A percentile compares a stretch with the other conserved stretches of the same genome.
Evolutionary conservation across 805 yeast genomes (phyloP).

Genomic region (Metschnikowia corniflorae): DNA sequence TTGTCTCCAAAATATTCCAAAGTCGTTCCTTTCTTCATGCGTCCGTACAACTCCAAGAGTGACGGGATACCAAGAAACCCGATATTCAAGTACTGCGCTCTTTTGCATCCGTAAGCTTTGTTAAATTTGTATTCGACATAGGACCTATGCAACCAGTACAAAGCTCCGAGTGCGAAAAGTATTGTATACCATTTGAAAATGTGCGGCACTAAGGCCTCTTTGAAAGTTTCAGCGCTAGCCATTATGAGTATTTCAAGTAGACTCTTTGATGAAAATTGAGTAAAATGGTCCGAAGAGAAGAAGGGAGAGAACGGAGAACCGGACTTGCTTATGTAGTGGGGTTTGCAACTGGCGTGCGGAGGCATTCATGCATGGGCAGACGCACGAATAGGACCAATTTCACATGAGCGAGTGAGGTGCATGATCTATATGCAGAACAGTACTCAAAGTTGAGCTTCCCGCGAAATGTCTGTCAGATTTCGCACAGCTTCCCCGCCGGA

Average conservation of each 20-base stretch:
- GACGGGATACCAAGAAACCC: slow-evolving; percentile 11
- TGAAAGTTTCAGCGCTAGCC: neutral
- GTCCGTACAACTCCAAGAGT: slow-evolving; percentile 6
- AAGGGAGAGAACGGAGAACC: neutral
- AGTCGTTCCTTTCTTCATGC: slow-evolving; percentile 11
- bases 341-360: slow-evolving; percentile 4
- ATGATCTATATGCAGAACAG: slow-evolving; percentile 1
- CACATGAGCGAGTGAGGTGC: slow-evolving; percentile 2
- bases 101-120: slow-evolving; percentile 13
- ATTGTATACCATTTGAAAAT: slow-evolving; percentile 12
- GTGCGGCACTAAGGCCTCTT: slow-evolving; percentile 5
- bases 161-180: slow-evolving; percentile 8
- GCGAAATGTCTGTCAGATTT: neutral
- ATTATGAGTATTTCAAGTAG: neutral
- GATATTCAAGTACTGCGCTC: slow-evolving; percentile 3
- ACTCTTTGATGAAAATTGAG: too few species aligned
- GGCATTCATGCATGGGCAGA: slow-evolving; percentile 4
- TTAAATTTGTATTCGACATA: slow-evolving; percentile 10
- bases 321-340: slow-evolving; percentile 2
- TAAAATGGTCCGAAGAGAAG: too few species aligned
- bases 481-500: slow-evolving; percentile 2
- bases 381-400: slow-evolving; percentile 1
- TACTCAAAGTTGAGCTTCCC: neutral
- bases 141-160: slow-evolving; percentile 13
- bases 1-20: slow-evolving; percentile 12